Conservation (phyloP, 177 flowering plant genomes). For the Vitis hybrid region DNA sequence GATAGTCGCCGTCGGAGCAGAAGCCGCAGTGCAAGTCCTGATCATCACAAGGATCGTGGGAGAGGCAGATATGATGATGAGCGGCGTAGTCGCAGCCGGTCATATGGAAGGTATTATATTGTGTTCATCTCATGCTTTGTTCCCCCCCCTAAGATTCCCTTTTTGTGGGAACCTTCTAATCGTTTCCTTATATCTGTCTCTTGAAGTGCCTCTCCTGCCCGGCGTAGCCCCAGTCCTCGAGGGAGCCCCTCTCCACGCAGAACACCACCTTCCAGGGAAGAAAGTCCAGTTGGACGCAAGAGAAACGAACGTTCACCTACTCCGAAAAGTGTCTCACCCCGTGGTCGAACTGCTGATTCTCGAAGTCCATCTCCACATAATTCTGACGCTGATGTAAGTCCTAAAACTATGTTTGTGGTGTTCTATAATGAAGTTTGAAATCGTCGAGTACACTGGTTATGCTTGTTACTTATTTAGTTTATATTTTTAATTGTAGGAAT, state of each 20-base stretch:
- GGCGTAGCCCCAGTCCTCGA: conserved; percentile 37
- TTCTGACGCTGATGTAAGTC: conserved; percentile 46
- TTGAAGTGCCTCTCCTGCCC: conserved; percentile 49
- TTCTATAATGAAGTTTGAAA: not conserved
- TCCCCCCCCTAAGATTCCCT: too few relatives aligned
- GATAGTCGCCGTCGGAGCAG: conserved; percentile 46
- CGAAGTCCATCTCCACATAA: conserved; percentile 46
- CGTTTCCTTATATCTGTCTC: not conserved
- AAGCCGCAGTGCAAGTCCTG: conserved; percentile 62
- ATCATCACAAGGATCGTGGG: conserved; percentile 29
- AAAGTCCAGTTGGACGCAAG: conserved; percentile 29
- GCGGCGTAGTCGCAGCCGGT: conserved; percentile 43
- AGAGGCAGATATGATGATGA: conserved; percentile 53
- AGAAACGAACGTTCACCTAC: conserved; percentile 30
- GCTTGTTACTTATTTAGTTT: not conserved
- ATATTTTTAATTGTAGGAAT: conserved; percentile 26
- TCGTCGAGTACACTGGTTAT: not conserved
- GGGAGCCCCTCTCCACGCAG: conserved; percentile 47
- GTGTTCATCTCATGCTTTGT: not conserved
- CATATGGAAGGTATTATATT: conserved; percentile 37
- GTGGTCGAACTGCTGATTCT: conserved; percentile 36
- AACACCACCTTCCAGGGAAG: conserved; percentile 29
- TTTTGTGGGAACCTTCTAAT: too few relatives aligned
- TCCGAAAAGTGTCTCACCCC: conserved; percentile 40
- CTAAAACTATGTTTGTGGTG: not conserved